Evolutionary conservation across 83 land plant species (phyloP).

Genomic region (Diphasiastrum complanatum): DNA sequence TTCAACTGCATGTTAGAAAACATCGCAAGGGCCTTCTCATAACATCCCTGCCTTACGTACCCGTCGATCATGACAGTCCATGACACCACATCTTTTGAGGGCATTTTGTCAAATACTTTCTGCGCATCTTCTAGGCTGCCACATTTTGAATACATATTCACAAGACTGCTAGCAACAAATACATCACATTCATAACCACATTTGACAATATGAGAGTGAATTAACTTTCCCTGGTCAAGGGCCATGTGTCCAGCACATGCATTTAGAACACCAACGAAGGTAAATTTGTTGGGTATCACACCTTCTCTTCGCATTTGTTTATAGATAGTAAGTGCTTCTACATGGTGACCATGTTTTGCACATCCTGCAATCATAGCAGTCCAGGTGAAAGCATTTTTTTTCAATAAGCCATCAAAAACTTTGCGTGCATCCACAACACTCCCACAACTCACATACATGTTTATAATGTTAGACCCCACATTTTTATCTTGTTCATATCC

Average conservation of each 20-base stretch:
- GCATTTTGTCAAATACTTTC: not conserved
- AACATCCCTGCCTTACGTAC: too few relatives aligned
- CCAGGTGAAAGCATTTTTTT: not conserved
- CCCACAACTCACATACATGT: slow-evolving; percentile 10
- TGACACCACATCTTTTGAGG: slow-evolving; percentile 1
- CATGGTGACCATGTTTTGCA: slow-evolving; percentile 2
- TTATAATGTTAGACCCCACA: not conserved
- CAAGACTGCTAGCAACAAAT: not conserved
- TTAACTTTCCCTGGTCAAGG: not conserved
- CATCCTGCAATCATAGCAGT: slow-evolving; percentile 9
- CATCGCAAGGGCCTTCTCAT: too few relatives aligned
- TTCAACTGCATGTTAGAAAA: not conserved
- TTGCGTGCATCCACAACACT: slow-evolving; percentile 3
- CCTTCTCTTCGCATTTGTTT: slow-evolving; percentile 1
- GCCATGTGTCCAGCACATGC: not conserved
- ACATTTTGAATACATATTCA: slow-evolving; percentile 15
- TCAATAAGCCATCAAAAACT: not conserved
- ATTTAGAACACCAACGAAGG: slow-evolving; percentile 1
- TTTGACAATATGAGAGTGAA: slow-evolving; percentile 1
- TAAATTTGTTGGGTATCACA: slow-evolving; percentile 5
- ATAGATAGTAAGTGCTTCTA: not conserved
- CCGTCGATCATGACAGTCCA: too few relatives aligned
- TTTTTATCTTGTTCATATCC: not conserved
- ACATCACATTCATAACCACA: not conserved
- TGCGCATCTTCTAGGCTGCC: slow-evolving; percentile 3